Evolutionary conservation across 176 grass and related monocot species (phyloP).

Genomic region (Oryza australiensis): DNA sequence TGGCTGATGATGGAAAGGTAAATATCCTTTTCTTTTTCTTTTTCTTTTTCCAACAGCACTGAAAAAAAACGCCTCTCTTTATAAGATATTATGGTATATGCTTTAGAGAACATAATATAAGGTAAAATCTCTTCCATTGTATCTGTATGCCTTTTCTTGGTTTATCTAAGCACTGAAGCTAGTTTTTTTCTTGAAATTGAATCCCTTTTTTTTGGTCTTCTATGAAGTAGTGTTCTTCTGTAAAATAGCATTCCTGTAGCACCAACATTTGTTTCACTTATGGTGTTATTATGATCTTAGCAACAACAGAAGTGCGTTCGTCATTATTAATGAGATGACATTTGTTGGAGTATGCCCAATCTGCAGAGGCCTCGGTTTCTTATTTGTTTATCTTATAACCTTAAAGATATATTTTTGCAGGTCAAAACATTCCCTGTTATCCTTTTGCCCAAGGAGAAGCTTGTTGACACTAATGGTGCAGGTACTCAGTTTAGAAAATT

Average conservation of each 20-base stretch:
- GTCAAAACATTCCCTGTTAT: conserved; percentile 87
- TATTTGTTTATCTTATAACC: not conserved
- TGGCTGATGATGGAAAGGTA: conserved; percentile 80
- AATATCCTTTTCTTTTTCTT: not conserved
- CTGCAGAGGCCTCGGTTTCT: not conserved
- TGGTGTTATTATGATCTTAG: not conserved
- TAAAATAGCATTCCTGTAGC: not conserved
- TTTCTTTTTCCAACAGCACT: not conserved
- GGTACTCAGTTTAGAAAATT: conserved; percentile 48
- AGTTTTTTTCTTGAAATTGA: not conserved
- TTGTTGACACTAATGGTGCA: conserved; percentile 94
- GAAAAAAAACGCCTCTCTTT: not conserved
- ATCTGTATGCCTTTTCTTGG: not conserved
- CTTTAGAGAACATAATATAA: not conserved
- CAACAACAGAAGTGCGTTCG: not conserved
- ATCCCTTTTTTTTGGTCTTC: not conserved
- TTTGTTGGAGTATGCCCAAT: not conserved
- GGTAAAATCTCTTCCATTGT: not conserved
- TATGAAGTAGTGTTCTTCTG: not conserved
- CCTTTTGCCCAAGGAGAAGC: conserved; percentile 92
- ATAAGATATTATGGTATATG: not conserved
- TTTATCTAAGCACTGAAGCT: not conserved
- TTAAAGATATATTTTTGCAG: conserved; percentile 40
- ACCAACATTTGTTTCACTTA: not conserved
- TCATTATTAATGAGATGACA: not conserved